A percentile compares a stretch with the other conserved stretches of the same genome.
These are phyloP conservation scores for Schwanniomyces sp. DNA, from an alignment of 805 yeast genomes.

Conservation along the genomic window DNA sequence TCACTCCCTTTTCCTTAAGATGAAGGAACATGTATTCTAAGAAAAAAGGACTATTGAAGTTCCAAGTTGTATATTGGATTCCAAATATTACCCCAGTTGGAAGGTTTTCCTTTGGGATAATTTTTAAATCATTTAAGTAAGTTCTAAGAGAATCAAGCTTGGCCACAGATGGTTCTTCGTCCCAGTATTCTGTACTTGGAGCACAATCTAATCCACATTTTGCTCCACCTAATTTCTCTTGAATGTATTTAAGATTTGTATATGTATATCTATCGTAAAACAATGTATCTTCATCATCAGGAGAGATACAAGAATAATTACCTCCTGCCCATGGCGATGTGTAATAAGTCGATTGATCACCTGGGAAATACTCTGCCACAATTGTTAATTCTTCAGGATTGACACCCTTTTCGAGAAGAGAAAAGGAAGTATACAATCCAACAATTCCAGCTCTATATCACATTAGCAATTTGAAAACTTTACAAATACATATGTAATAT, in stretches of 20 bases:
- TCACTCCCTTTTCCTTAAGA: slow-evolving; percentile 49
- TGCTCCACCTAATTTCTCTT: slow-evolving; percentile 49
- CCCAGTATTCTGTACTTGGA: slow-evolving; percentile 63
- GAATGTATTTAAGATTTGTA: slow-evolving; percentile 43
- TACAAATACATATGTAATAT: background rate
- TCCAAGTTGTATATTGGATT: slow-evolving; percentile 58
- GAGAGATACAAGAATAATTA: slow-evolving; percentile 49
- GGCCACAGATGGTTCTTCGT: slow-evolving; percentile 33
- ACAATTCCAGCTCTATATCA: background rate
- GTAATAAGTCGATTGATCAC: slow-evolving; percentile 71
- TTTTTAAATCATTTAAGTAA: slow-evolving; percentile 49
- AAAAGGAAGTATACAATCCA: slow-evolving; percentile 5
- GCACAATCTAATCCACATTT: slow-evolving; percentile 53
- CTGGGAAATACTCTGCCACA: slow-evolving; percentile 69
- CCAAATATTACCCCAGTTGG: slow-evolving; percentile 60
- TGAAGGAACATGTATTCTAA: slow-evolving; percentile 46
- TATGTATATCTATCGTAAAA: slow-evolving; percentile 60
- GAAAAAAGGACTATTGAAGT: slow-evolving; percentile 70
- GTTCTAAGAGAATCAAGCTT: slow-evolving; percentile 49
- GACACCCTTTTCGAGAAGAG: slow-evolving; percentile 4
- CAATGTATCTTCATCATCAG: slow-evolving; percentile 46
- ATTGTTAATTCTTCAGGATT: slow-evolving; percentile 44
- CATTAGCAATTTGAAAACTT: background rate
- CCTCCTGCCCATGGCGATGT: slow-evolving; percentile 79
- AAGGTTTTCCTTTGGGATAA: slow-evolving; percentile 36